Conservation (phyloP, 106 monocot genomes). For the Allium cepa region DNA sequence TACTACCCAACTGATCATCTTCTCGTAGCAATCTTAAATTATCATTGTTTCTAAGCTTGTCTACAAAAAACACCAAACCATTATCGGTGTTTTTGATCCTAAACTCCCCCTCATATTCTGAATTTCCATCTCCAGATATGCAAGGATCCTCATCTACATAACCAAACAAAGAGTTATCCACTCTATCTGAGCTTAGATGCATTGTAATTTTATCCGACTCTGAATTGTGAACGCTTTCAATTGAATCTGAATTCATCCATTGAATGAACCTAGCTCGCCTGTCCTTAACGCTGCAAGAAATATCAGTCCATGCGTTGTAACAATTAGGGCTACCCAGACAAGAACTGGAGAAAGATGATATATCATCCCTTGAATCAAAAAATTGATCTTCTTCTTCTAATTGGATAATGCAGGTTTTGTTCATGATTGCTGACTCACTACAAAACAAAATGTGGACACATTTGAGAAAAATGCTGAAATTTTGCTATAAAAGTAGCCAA, state of each 20-base stretch:
- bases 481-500: neutral
- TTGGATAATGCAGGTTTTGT: neutral
- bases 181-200: slow-evolving; percentile 1
- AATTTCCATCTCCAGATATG: slow-evolving; percentile 5
- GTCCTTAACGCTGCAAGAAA: slow-evolving; percentile 36
- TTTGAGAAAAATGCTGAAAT: neutral
- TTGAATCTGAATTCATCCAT: slow-evolving; percentile 40
- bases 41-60: slow-evolving; percentile 20
- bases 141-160: slow-evolving; percentile 1
- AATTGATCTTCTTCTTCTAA: slow-evolving; percentile 52
- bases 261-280: slow-evolving; percentile 40
- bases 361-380: slow-evolving; percentile 72
- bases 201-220: slow-evolving; percentile 6
- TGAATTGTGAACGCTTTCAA: neutral
- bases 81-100: slow-evolving; percentile 17
- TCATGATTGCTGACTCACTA: slow-evolving; percentile 20
- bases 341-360: slow-evolving; percentile 38
- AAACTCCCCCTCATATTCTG: slow-evolving; percentile 1
- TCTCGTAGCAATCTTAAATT: slow-evolving; percentile 18
- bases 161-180: neutral
- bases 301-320: slow-evolving; percentile 15
- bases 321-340: slow-evolving; percentile 17
- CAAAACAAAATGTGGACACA: slow-evolving; percentile 14
- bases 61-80: slow-evolving; percentile 22
- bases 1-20: slow-evolving; percentile 24